Base-by-base conservation (phyloP, 2,329 filamentous ascomycete species). In the Botryotinia narcissicola region DNA sequence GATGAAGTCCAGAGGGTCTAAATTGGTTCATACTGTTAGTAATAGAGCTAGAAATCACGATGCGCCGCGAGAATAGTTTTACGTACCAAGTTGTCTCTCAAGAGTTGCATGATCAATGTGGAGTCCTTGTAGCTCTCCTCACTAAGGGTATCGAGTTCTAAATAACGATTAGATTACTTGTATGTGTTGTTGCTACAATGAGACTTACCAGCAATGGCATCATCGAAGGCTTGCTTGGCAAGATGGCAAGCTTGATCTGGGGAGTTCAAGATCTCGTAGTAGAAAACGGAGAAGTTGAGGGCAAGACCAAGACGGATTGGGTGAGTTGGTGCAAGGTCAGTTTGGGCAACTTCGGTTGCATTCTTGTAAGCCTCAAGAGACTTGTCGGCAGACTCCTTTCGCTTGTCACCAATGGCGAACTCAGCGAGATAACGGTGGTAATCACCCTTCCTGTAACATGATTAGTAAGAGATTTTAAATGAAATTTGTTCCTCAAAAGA, bases 1-100 rank as follows among this genome's bases (percentile, higher is more conserved):
- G 95, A 98, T 75, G 95, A 98, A 82, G 96, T 98, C 96, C 96
- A 98, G 85, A 98, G 94, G 79, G 96, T 98, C 95, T 98, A 79
- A 46, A 70, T 14, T 44, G 57, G 46, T 57, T n/a, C 25, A 20
- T 12, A 14, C 46, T 72, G 66, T 76, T 70, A 75, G 72, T 67
- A 42, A 54, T 37, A 37, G 32, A 40, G 40, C 46, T 40, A 20
- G 25, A 5, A 29, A 29, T 22, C 14, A 40, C 5, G 14, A 54
- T 37, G 44, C 14, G 16, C 7, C 1, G 29, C 16, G 22, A 25
- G 14, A 32, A 54, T 9, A 29, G n/a, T 46, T 46, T 42, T 44
- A 18, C 6, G 35, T 78, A 80, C 79, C 77, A 98, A 89, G 90
- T 98, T 98, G 88, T 98, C 95, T 84, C 95, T 93, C 84, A 98